These are phyloP conservation scores for Lojkania enalia DNA, from an alignment of 2,329 filamentous ascomycete species.

Conservation along the genomic window DNA sequence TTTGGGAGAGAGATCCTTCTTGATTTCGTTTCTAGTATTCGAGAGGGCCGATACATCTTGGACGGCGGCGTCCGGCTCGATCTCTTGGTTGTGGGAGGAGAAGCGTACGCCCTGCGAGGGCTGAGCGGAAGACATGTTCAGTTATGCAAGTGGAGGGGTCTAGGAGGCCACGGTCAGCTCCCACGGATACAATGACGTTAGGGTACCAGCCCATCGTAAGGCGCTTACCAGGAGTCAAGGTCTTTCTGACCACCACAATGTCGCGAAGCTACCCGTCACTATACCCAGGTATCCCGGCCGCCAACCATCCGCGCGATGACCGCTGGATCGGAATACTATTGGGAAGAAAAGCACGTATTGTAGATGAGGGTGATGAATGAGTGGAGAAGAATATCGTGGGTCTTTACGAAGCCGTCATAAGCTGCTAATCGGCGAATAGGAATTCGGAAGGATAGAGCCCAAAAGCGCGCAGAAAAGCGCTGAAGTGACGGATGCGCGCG, in stretches of 20 bases:
- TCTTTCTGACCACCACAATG: too few species aligned
- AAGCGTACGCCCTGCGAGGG: conserved; percentile 44
- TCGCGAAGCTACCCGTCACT: too few species aligned
- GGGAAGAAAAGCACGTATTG: too few species aligned
- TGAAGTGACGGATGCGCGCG: not conserved
- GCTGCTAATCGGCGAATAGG: not conserved
- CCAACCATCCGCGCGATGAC: too few species aligned
- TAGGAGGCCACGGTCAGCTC: conserved; percentile 6
- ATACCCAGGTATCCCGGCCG: too few species aligned
- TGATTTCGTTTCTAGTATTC: conserved; percentile 20
- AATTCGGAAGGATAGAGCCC: too few species aligned
- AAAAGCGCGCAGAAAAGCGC: not conserved
- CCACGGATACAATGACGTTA: conserved; percentile 2
- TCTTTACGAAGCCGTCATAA: not conserved
- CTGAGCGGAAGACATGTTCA: conserved; percentile 32
- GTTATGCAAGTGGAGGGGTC: conserved; percentile 10
- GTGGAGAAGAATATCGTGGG: not conserved
- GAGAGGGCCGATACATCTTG: conserved; percentile 39
- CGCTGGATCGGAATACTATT: too few species aligned
- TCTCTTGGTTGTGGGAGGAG: conserved; percentile 45
- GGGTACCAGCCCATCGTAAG: too few species aligned
- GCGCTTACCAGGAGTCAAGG: too few species aligned
- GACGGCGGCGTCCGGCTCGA: conserved; percentile 39
- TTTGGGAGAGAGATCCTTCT: conserved; percentile 46
- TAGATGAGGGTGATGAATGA: not conserved